Evolutionary conservation across 345 rosid species (phyloP).

Genomic region (Eucalyptus microcorys): DNA sequence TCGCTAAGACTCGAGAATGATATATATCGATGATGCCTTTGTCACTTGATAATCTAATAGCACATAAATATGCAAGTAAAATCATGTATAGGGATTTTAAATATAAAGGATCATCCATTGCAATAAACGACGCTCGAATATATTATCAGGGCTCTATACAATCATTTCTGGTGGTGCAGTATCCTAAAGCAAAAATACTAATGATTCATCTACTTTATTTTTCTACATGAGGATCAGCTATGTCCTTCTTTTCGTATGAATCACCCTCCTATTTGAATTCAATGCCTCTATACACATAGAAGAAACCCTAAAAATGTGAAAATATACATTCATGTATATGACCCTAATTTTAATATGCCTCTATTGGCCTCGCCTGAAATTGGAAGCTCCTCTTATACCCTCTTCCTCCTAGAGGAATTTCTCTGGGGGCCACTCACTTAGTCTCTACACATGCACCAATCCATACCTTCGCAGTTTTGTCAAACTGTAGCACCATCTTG

Average conservation of each 20-base stretch:
- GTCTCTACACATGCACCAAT: not conserved
- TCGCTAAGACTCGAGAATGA: not conserved
- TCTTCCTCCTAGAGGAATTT: not conserved
- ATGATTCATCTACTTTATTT: not conserved
- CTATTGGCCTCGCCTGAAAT: not conserved
- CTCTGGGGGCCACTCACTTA: not conserved
- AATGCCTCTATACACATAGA: not conserved
- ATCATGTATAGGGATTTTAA: not conserved
- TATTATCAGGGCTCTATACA: not conserved
- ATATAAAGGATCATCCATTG: not conserved
- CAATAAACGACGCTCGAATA: not conserved
- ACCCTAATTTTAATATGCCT: not conserved
- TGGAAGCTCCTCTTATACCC: not conserved
- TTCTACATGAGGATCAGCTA: not conserved
- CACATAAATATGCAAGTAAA: not conserved
- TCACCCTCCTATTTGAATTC: not conserved
- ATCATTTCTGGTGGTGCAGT: not conserved
- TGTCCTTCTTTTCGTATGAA: not conserved
- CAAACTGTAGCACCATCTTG: not conserved
- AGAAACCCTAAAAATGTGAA: not conserved
- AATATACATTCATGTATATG: not conserved
- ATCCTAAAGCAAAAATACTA: not conserved
- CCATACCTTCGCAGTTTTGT: not conserved
- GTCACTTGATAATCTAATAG: not conserved
- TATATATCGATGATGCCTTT: not conserved